These are phyloP conservation scores for Lentinula sp. DNA, from an alignment of 768 basidiomycete genomes.

Conservation along the genomic window DNA sequence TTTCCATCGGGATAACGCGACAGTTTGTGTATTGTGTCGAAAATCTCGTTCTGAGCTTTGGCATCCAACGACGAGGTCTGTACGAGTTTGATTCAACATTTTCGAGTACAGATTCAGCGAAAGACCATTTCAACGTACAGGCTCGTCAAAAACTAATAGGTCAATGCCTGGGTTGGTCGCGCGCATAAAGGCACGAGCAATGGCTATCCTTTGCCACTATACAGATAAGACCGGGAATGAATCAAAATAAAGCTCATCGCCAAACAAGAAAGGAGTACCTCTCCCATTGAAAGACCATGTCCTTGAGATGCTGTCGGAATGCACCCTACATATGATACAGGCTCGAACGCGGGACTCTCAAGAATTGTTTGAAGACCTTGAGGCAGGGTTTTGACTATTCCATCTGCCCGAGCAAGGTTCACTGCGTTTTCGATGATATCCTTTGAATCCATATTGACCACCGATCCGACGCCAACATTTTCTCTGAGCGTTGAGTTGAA, in stretches of 20 bases:
- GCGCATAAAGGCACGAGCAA: conserved; percentile 85
- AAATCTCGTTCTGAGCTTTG: conserved; percentile 73
- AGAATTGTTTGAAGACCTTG: conserved; percentile 70
- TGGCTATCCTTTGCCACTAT: conserved; percentile 86
- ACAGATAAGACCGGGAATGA: conserved; percentile 4
- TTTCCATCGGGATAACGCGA: conserved; percentile 50
- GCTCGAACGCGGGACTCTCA: conserved; percentile 55
- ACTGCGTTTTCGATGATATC: conserved; percentile 60
- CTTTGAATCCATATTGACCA: conserved; percentile 53
- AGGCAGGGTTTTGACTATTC: conserved; percentile 59
- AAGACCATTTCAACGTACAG: conserved; percentile 37
- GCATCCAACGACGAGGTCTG: conserved; percentile 80
- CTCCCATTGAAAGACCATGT: conserved; percentile 79
- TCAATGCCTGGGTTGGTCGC: conserved; percentile 70
- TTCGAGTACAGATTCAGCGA: no score
- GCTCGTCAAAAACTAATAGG: conserved; percentile 80
- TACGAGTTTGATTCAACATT: background rate
- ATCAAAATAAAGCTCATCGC: background rate
- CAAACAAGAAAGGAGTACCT: conserved; percentile 41
- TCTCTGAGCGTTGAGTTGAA: conserved; percentile 73
- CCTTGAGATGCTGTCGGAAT: conserved; percentile 28
- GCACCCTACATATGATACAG: conserved; percentile 39
- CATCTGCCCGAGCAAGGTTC: conserved; percentile 63
- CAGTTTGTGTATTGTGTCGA: conserved; percentile 66
- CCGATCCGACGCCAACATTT: conserved; percentile 81